These are phyloP conservation scores for Oehlia diaphana DNA, from an alignment of 192 early-diverging fungal species.

Conservation along the genomic window DNA sequence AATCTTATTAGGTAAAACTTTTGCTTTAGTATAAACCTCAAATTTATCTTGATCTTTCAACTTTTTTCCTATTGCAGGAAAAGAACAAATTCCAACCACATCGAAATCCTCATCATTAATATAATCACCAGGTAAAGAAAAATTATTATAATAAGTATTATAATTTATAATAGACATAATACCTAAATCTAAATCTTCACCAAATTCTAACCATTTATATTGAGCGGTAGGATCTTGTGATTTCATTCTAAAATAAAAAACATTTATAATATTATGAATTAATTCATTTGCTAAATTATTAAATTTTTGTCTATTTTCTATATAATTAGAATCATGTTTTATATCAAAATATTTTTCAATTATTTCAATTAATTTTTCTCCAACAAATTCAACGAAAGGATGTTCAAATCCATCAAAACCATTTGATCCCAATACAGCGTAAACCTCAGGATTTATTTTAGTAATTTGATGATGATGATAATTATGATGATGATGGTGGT, in stretches of 20 bases:
- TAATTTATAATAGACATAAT: background rate
- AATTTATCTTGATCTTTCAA: background rate
- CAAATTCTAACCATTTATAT: constrained; percentile 6
- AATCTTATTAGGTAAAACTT: constrained; percentile 6
- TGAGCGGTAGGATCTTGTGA: background rate
- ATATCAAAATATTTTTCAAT: background rate
- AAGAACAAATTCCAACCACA: background rate
- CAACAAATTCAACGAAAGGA: constrained; percentile 11
- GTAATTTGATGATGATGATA: background rate
- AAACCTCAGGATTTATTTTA: constrained; percentile 17
- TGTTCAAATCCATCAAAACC: constrained; percentile 15
- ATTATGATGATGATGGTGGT: background rate
- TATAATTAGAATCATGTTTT: too few species aligned
- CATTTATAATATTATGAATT: constrained; percentile 6
- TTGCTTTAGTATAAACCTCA: constrained; percentile 2
- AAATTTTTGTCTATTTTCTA: background rate
- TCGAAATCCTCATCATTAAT: background rate
- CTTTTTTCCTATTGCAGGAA: constrained; percentile 4
- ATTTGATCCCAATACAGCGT: background rate
- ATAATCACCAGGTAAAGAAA: background rate
- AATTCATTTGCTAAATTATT: background rate
- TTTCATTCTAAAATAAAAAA: constrained; percentile 22
- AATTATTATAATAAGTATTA: background rate
- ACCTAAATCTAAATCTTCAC: background rate
- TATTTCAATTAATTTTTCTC: background rate